phyloP scores from a whole-genome alignment of 352 stramenopile species.

The Phytopythium boreale region DNA sequence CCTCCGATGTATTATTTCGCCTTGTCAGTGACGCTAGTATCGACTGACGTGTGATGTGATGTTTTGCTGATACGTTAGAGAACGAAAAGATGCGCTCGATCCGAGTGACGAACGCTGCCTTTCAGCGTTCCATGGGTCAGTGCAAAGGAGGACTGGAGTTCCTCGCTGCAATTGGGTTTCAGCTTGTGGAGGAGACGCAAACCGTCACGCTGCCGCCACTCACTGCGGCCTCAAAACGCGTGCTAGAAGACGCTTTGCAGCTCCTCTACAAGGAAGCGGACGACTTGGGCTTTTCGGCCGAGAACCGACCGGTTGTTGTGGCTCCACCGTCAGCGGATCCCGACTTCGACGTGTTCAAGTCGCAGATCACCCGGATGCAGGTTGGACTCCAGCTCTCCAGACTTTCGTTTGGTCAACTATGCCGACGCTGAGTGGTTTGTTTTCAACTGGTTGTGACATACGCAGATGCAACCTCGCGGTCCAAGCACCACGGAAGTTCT shows the following conservation, averaged over 20 bases:
- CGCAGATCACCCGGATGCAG: constrained; percentile 82
- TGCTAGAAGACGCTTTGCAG: constrained; percentile 49
- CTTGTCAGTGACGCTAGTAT: background rate
- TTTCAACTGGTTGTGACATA: background rate
- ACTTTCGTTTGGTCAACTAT: background rate
- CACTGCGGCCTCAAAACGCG: constrained; percentile 15
- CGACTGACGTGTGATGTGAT: background rate
- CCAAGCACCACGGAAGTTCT: constrained; percentile 76
- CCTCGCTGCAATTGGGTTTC: constrained; percentile 63
- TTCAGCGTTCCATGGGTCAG: constrained; percentile 63
- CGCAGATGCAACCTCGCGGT: constrained; percentile 75
- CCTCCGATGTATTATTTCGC: background rate
- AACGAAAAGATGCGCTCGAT: constrained; percentile 85
- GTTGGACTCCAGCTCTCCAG: constrained; percentile 11
- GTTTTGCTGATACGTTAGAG: constrained; percentile 24
- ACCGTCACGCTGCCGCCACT: constrained; percentile 34
- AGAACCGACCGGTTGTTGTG: constrained; percentile 45
- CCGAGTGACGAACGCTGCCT: constrained; percentile 69
- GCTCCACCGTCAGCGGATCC: constrained; percentile 29
- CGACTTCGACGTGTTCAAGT: constrained; percentile 78
- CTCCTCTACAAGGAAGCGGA: constrained; percentile 75
- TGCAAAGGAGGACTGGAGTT: constrained; percentile 74
- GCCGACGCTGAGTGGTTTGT: background rate
- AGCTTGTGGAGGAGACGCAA: constrained; percentile 40
- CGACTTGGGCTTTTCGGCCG: constrained; percentile 57